A percentile compares a stretch with the other conserved stretches of the same genome.
Evolutionary conservation across 176 grass and related monocot species (phyloP).

Genomic region (Avena insularis): DNA sequence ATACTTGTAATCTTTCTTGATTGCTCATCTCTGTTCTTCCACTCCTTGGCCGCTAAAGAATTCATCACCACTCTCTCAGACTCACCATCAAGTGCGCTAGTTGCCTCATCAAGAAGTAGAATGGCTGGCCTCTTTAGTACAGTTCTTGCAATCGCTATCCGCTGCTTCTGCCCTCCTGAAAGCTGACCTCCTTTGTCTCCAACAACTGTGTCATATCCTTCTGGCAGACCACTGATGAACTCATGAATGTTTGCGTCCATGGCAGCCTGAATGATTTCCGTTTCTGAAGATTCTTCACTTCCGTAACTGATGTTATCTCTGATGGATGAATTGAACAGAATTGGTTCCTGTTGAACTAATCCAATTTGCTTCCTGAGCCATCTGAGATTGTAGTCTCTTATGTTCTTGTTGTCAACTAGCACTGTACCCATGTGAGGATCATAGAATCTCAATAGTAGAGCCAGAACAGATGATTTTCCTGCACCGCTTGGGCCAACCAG

Average conservation of each 20-base stretch:
- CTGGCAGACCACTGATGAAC: slow-evolving; percentile 54
- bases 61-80: slow-evolving; percentile 51
- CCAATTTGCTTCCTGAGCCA: slow-evolving; percentile 62
- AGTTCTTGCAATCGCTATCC: slow-evolving; percentile 56
- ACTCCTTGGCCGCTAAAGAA: slow-evolving; percentile 39
- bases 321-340: slow-evolving; percentile 60
- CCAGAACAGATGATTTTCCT: slow-evolving; percentile 59
- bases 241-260: slow-evolving; percentile 57
- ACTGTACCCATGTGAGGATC: slow-evolving; percentile 47
- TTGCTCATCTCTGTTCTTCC: slow-evolving; percentile 18
- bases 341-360: slow-evolving; percentile 60
- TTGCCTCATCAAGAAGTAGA: slow-evolving; percentile 65
- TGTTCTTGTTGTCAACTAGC: slow-evolving; percentile 45
- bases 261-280: slow-evolving; percentile 51
- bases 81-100: slow-evolving; percentile 55
- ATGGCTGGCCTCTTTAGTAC: slow-evolving; percentile 52
- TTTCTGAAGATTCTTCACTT: slow-evolving; percentile 48
- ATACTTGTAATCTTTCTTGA: slow-evolving; percentile 45
- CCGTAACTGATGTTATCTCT: slow-evolving; percentile 60
- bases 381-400: slow-evolving; percentile 53
- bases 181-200: slow-evolving; percentile 58
- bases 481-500: slow-evolving; percentile 61
- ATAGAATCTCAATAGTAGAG: slow-evolving; percentile 58
- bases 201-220: slow-evolving; percentile 55
- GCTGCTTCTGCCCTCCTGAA: slow-evolving; percentile 59